These are phyloP conservation scores for Pichia phayaonensis DNA, from an alignment of 805 yeast species.

Conservation along the genomic window DNA sequence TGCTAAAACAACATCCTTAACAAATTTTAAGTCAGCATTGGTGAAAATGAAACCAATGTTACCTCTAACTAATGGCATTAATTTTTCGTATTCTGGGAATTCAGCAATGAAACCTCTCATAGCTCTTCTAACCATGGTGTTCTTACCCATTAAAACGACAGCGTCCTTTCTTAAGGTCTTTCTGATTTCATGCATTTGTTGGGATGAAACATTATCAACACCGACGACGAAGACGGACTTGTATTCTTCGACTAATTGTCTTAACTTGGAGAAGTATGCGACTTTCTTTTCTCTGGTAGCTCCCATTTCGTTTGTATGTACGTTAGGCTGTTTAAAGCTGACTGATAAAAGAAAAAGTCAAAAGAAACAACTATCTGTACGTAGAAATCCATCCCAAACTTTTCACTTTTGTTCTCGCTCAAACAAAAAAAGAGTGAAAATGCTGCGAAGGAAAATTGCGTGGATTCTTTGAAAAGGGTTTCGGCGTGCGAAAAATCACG, in stretches of 20 bases:
- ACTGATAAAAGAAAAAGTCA: neutral
- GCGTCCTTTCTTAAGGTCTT: slow-evolving; percentile 92
- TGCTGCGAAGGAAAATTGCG: neutral
- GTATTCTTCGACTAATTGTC: slow-evolving; percentile 93
- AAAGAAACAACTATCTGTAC: neutral
- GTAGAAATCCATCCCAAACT: neutral
- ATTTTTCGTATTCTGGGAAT: slow-evolving; percentile 92
- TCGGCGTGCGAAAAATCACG: neutral
- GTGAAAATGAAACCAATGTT: slow-evolving; percentile 99
- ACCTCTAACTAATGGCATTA: slow-evolving; percentile 93
- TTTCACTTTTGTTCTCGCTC: neutral
- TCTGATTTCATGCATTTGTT: slow-evolving; percentile 99
- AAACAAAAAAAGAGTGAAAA: neutral
- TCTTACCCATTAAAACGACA: slow-evolving; percentile 98
- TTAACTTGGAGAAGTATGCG: slow-evolving; percentile 92
- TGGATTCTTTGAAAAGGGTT: neutral
- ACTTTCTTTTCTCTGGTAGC: slow-evolving; percentile 96
- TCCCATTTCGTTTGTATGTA: slow-evolving; percentile 91
- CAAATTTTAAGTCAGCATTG: slow-evolving; percentile 83
- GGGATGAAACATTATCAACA: slow-evolving; percentile 99
- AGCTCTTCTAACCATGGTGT: slow-evolving; percentile 99
- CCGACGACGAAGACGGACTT: slow-evolving; percentile 98
- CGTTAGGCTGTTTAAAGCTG: slow-evolving; percentile 91
- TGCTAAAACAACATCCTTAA: slow-evolving; percentile 80
- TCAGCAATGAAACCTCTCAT: slow-evolving; percentile 91